phyloP scores from a whole-genome alignment of 2,329 filamentous ascomycete species.

The Fusarium clavum region DNA sequence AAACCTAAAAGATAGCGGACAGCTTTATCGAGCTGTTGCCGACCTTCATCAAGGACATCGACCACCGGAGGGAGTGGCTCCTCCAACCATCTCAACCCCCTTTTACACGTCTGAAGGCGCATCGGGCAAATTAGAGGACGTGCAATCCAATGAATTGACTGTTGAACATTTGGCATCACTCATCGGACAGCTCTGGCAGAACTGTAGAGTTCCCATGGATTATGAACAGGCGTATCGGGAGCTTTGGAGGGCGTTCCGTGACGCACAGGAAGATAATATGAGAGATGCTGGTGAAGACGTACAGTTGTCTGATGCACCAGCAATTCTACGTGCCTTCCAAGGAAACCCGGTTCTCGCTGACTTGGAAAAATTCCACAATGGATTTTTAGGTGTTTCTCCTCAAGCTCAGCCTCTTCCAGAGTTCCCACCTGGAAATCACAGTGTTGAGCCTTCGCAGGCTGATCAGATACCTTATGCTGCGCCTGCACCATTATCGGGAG shows the following conservation, averaged over 20 bases:
- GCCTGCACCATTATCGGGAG: not conserved
- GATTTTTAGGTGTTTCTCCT: not conserved
- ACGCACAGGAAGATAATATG: not conserved
- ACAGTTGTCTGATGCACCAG: too few species aligned
- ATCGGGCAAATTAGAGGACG: not conserved
- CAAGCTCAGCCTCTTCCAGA: not conserved
- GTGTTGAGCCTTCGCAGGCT: not conserved
- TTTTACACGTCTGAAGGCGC: not conserved
- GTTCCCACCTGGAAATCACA: not conserved
- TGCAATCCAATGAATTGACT: not conserved
- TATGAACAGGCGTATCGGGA: not conserved
- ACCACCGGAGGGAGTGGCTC: slow-evolving; percentile 6
- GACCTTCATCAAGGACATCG: slow-evolving; percentile 6
- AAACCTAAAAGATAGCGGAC: not conserved
- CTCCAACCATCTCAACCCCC: not conserved
- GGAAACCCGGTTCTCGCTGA: slow-evolving; percentile 20
- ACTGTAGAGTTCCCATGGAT: not conserved
- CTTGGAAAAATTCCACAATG: not conserved
- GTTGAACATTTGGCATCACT: not conserved
- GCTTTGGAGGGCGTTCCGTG: slow-evolving; percentile 1
- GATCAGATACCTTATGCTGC: not conserved
- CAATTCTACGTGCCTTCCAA: not conserved
- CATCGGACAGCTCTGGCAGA: not conserved
- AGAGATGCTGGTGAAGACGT: not conserved
- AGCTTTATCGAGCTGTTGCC: not conserved